phyloP scores from a whole-genome alignment of 768 basidiomycete genomes.

The Kwoniella heveanensis region DNA sequence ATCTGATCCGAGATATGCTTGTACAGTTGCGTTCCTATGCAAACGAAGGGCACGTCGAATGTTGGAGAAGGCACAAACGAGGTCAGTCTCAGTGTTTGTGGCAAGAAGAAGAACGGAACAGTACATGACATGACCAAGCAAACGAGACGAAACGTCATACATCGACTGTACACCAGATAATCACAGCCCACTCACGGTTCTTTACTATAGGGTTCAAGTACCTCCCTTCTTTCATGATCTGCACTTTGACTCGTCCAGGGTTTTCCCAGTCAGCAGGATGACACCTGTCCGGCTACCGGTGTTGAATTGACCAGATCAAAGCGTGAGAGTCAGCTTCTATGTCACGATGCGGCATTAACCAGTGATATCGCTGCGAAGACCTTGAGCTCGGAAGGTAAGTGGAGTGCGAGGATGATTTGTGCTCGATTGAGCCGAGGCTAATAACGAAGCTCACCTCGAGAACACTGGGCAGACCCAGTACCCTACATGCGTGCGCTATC shows the following conservation, averaged over 20 bases:
- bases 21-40: slow-evolving; percentile 61
- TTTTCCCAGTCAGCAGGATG: slow-evolving; percentile 99
- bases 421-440: too few species aligned
- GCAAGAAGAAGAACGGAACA: too few species aligned
- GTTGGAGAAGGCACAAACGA: too few species aligned
- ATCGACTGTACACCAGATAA: not conserved
- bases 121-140: too few species aligned
- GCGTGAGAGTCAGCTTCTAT: too few species aligned
- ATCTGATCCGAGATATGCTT: slow-evolving; percentile 47
- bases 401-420: too few species aligned
- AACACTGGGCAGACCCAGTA: slow-evolving; percentile 74
- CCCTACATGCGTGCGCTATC: slow-evolving; percentile 78
- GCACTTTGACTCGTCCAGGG: slow-evolving; percentile 89
- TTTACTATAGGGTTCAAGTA: slow-evolving; percentile 54
- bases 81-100: too few species aligned
- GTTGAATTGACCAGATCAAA: not conserved
- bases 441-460: slow-evolving; percentile 72
- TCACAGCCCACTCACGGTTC: slow-evolving; percentile 53
- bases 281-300: slow-evolving; percentile 64
- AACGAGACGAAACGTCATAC: too few species aligned
- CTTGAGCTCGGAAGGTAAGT: not conserved
- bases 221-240: slow-evolving; percentile 56
- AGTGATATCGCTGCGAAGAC: too few species aligned
- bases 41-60: slow-evolving; percentile 57
- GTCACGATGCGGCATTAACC: too few species aligned